Evolutionary conservation across 2,329 filamentous ascomycete genomes (phyloP).

Genomic region (Geosmithia putterillii): DNA sequence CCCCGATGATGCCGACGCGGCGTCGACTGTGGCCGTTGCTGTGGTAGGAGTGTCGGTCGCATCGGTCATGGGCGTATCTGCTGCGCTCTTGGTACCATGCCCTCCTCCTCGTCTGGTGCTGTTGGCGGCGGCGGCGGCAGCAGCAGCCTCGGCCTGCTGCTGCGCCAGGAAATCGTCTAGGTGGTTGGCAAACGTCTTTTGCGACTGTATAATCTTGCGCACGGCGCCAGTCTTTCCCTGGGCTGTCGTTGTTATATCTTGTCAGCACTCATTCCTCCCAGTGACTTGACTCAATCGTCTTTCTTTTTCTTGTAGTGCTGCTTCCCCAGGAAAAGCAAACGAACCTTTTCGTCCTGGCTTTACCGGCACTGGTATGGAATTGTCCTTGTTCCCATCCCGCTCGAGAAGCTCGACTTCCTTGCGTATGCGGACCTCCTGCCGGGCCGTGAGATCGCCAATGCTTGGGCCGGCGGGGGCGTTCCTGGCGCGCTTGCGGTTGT

Average conservation of each 20-base stretch:
- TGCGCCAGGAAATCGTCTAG: constrained; percentile 67
- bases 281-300: no score
- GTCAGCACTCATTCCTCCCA: background rate
- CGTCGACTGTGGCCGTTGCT: constrained; percentile 6
- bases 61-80: constrained; percentile 16
- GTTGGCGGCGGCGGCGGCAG: constrained; percentile 16
- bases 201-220: constrained; percentile 64
- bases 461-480: constrained; percentile 34
- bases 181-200: constrained; percentile 76
- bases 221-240: constrained; percentile 54
- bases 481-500: constrained; percentile 61
- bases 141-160: constrained; percentile 26
- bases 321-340: constrained; percentile 2
- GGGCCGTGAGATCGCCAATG: constrained; percentile 59
- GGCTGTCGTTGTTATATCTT: constrained; percentile 11
- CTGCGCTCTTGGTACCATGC: constrained; percentile 1
- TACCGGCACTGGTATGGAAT: constrained; percentile 55
- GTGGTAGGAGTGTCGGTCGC: no score
- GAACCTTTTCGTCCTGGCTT: constrained; percentile 30
- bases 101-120: constrained; percentile 14
- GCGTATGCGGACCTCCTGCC: constrained; percentile 69
- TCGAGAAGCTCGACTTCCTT: constrained; percentile 76
- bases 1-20: constrained; percentile 14
- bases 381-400: constrained; percentile 64
- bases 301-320: no score